Conservation (phyloP, 2,329 filamentous ascomycete genomes). For the Monilinia aucupariae region DNA sequence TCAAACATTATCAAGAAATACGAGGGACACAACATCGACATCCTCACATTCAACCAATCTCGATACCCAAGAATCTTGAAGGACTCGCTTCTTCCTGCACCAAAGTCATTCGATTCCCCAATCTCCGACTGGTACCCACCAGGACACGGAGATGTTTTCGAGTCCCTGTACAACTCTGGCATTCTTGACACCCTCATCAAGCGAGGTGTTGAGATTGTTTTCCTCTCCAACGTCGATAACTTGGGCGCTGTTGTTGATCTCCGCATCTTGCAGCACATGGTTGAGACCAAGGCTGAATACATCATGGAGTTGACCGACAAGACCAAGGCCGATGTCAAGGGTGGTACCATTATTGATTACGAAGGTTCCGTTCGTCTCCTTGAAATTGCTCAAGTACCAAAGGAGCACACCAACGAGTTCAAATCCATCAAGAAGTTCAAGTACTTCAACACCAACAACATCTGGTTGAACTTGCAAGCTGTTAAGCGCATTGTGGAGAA, state of each 20-base stretch:
- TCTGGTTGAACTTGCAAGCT: slow-evolving; percentile 97
- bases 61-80: slow-evolving; percentile 96
- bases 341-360: slow-evolving; percentile 99
- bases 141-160: slow-evolving; percentile 98
- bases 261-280: slow-evolving; percentile 98
- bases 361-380: slow-evolving; percentile 94
- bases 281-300: slow-evolving; percentile 94
- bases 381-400: slow-evolving; percentile 98
- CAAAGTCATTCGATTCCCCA: slow-evolving; percentile 79
- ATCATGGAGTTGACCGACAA: slow-evolving; percentile 99
- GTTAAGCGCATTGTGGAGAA: slow-evolving; percentile 99
- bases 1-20: slow-evolving; percentile 99
- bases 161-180: slow-evolving; percentile 98
- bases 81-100: slow-evolving; percentile 93
- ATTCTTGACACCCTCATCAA: slow-evolving; percentile 94
- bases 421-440: slow-evolving; percentile 99
- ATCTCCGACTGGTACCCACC: slow-evolving; percentile 98
- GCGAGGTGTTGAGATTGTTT: slow-evolving; percentile 93
- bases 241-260: slow-evolving; percentile 95
- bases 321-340: slow-evolving; percentile 99
- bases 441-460: slow-evolving; percentile 99
- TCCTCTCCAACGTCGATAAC: slow-evolving; percentile 99
- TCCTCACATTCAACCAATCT: slow-evolving; percentile 99
- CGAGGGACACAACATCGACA: slow-evolving; percentile 99
- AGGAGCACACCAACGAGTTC: slow-evolving; percentile 99